These are phyloP conservation scores for Talaromyces verruculosus DNA, from an alignment of 2,329 filamentous ascomycete genomes.

Conservation along the genomic window DNA sequence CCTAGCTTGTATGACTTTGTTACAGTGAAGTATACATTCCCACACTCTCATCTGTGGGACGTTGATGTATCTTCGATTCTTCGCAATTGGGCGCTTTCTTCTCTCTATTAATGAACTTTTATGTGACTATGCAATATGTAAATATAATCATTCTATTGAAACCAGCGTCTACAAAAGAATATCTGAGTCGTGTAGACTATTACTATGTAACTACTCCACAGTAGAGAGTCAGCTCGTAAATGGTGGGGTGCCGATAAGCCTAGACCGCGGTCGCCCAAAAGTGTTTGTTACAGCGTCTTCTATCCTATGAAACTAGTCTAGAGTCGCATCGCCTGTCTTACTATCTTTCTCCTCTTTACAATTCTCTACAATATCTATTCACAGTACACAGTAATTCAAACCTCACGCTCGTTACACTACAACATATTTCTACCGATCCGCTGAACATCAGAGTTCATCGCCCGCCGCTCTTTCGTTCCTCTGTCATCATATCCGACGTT, in stretches of 20 bases:
- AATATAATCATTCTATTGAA: background rate
- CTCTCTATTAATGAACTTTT: background rate
- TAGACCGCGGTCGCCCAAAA: conserved; percentile 4
- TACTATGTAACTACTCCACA: background rate
- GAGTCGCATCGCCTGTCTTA: conserved; percentile 1
- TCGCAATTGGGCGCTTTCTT: background rate
- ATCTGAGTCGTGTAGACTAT: background rate
- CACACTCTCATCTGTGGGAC: background rate
- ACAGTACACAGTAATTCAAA: background rate
- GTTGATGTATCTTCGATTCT: background rate
- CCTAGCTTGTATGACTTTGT: background rate
- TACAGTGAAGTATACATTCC: background rate
- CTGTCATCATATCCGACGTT: background rate
- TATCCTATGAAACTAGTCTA: background rate
- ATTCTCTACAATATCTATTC: background rate
- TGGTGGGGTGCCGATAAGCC: conserved; percentile 8
- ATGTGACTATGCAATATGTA: conserved; percentile 1
- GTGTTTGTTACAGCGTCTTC: background rate
- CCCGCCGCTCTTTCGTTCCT: conserved; percentile 2
- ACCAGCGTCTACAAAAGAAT: background rate
- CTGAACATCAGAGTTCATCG: background rate
- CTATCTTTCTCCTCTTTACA: background rate
- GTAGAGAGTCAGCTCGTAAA: background rate
- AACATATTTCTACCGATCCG: background rate
- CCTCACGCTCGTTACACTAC: background rate